A percentile compares a stretch with the other conserved stretches of the same genome.
Evolutionary conservation across 2,329 filamentous ascomycete species (phyloP).

Genomic region (Myriangium duriaei): DNA sequence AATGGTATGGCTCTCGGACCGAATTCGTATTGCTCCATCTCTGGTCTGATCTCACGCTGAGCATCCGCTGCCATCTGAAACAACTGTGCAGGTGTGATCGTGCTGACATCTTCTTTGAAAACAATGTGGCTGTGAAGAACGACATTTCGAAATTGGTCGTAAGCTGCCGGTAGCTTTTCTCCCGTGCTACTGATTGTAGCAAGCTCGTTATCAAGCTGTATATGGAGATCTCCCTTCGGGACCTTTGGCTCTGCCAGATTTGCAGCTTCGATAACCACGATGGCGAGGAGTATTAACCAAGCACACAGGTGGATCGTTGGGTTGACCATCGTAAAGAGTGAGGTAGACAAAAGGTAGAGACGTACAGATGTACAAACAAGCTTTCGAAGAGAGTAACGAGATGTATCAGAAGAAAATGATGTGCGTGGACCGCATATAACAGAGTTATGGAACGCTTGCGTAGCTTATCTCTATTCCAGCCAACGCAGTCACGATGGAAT

Average conservation of each 20-base stretch:
- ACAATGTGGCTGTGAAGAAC: not conserved
- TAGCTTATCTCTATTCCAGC: no score
- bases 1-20: not conserved
- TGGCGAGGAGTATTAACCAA: no score
- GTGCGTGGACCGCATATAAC: no score
- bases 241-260: not conserved
- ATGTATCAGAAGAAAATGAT: no score
- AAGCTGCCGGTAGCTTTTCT: not conserved
- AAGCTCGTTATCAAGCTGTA: not conserved
- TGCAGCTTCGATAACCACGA: no score
- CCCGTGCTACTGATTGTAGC: not conserved
- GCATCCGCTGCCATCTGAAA: not conserved
- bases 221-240: not conserved
- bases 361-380: no score
- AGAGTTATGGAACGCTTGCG: no score
- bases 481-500: no score
- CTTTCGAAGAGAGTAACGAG: no score
- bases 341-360: no score
- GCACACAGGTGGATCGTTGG: no score
- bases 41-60: not conserved
- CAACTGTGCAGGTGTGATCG: not conserved
- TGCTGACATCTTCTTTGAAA: not conserved
- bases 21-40: not conserved
- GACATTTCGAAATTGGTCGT: not conserved
- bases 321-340: no score